phyloP scores from a whole-genome alignment of 441 rosid species.

The Aquilaria agallochum region DNA sequence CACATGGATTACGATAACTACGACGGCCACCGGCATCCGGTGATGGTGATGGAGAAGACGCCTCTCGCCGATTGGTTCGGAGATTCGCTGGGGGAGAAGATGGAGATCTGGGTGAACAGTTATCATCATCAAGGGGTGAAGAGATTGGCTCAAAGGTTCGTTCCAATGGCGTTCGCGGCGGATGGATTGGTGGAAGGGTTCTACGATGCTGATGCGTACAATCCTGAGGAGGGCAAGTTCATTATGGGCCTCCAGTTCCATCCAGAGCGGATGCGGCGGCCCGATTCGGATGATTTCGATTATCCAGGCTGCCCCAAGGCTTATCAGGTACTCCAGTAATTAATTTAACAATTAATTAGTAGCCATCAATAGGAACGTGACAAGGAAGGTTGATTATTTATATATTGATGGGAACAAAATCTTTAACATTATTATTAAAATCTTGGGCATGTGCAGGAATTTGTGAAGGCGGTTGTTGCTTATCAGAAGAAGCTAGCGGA shows the following conservation, averaged over 20 bases:
- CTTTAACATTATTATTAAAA: too few species aligned
- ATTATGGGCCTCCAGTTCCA: constrained; percentile 86
- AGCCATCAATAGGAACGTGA: not conserved
- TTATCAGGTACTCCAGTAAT: constrained; percentile 49
- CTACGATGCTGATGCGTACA: constrained; percentile 70
- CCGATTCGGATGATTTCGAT: constrained; percentile 53
- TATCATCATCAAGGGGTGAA: constrained; percentile 92
- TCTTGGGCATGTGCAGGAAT: constrained; percentile 40
- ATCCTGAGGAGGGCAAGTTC: constrained; percentile 73
- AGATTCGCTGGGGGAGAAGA: constrained; percentile 45
- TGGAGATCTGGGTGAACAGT: constrained; percentile 76
- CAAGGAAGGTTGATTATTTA: not conserved
- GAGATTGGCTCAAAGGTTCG: constrained; percentile 58
- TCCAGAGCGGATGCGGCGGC: constrained; percentile 70
- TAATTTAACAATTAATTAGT: not conserved
- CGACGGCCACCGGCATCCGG: constrained; percentile 68
- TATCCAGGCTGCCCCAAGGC: constrained; percentile 75
- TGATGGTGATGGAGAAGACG: constrained; percentile 44
- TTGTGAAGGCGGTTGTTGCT: constrained; percentile 80
- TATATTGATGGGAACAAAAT: too few species aligned
- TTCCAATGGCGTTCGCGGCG: constrained; percentile 73
- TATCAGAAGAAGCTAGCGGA: constrained; percentile 63
- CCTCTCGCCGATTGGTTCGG: constrained; percentile 68
- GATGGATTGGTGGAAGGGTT: constrained; percentile 86
- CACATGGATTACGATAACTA: constrained; percentile 76